Percentiles rank a stretch among this genome's conserved stretches.
Evolutionary conservation across 2,329 filamentous ascomycete species (phyloP).

Genomic region (Sporothrix protearum): DNA sequence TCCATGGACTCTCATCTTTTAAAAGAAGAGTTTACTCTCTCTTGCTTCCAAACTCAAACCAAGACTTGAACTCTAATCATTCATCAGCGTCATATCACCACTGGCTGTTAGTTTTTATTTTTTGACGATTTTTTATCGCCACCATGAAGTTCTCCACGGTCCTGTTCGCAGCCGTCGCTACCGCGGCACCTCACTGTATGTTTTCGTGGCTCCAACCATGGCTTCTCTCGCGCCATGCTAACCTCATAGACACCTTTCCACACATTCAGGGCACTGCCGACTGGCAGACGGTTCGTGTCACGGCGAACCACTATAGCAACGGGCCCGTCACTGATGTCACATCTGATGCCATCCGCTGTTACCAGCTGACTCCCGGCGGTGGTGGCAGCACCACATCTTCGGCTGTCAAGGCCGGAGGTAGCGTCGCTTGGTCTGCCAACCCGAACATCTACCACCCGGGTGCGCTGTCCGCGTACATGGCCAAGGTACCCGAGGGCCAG

Average conservation of each 20-base stretch:
- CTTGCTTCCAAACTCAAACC: not conserved
- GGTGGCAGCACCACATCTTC: constrained; percentile 32
- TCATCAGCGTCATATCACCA: not conserved
- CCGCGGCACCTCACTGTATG: constrained; percentile 27
- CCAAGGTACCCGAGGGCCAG: constrained; percentile 38
- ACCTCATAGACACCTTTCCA: constrained; percentile 28
- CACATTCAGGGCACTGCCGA: constrained; percentile 29
- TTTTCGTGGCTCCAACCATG: not conserved
- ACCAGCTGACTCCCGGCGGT: constrained; percentile 30
- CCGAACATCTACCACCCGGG: constrained; percentile 40
- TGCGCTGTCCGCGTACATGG: constrained; percentile 39
- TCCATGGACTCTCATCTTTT: not conserved
- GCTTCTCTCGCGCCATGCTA: not conserved
- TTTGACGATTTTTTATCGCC: not conserved
- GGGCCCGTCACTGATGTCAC: constrained; percentile 33
- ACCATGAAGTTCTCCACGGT: constrained; percentile 25
- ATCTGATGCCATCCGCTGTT: constrained; percentile 34
- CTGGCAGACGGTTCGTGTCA: constrained; percentile 36
- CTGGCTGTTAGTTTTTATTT: not conserved
- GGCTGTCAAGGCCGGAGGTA: constrained; percentile 39
- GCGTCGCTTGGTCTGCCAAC: constrained; percentile 40
- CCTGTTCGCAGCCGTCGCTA: constrained; percentile 23
- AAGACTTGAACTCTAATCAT: not conserved
- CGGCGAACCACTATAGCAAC: constrained; percentile 38
- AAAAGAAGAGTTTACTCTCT: not conserved